Evolutionary conservation across 768 basidiomycete species (phyloP).

Genomic region (Naganishia friedmannii): DNA sequence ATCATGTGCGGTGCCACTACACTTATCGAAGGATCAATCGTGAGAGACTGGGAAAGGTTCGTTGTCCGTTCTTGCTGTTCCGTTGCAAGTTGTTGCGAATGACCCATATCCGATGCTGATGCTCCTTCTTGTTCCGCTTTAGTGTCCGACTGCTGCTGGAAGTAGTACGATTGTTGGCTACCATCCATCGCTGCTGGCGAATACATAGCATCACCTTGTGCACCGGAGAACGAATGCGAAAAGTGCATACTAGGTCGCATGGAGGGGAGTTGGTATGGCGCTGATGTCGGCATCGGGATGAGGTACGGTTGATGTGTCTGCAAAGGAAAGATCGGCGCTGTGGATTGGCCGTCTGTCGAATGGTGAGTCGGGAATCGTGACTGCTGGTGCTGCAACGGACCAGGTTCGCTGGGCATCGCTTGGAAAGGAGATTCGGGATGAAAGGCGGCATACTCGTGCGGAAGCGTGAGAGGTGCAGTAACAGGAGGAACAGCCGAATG

Average conservation of each 20-base stretch:
- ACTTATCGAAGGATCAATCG: background rate
- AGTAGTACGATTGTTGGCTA: background rate
- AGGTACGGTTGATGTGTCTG: background rate
- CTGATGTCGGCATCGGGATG: background rate
- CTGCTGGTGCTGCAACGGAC: conserved; percentile 11
- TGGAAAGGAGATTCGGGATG: background rate
- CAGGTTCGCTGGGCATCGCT: background rate
- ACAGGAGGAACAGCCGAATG: background rate
- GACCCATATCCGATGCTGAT: background rate
- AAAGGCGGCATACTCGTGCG: background rate
- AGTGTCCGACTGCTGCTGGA: background rate
- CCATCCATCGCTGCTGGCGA: background rate
- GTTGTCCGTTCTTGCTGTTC: conserved; percentile 3
- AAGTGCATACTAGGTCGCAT: background rate
- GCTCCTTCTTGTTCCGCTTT: background rate
- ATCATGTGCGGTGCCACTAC: background rate
- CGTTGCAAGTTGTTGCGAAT: background rate
- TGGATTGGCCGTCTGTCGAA: background rate
- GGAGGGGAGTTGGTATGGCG: background rate
- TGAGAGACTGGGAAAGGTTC: background rate
- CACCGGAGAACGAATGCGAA: background rate
- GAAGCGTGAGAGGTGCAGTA: conserved; percentile 5
- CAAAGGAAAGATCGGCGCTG: too few species aligned
- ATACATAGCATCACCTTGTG: background rate
- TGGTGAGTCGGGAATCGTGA: background rate